Evolutionary conservation across 2,329 filamentous ascomycete species (phyloP), one percentile per base, ranked within the genome.

Genomic region (Claviceps arundinis): DNA sequence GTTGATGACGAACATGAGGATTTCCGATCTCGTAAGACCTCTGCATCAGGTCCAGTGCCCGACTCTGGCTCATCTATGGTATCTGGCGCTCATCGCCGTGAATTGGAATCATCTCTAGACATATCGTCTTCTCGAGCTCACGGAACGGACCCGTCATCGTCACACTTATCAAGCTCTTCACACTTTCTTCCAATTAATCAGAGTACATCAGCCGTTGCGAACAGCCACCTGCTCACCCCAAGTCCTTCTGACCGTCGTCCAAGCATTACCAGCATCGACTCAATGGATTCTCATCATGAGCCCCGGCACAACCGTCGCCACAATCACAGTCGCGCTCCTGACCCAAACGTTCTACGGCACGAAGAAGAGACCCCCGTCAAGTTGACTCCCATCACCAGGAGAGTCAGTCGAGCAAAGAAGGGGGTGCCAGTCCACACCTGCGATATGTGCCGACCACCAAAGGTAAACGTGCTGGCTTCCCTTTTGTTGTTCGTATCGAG

Each of bases 401-500:
- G 76, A 55, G 73, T 78, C 42, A 80, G 77, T 61, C 72, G 76
- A 56, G 77, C 77, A 46, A 78, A 77, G 68, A 80, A 80, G 62
- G 77, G 77, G 13, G 68, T 79, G n/a, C 74, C 74, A 16, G 77
- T 80, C 50, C 77, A 80, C 61, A 70, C 67, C 2, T 80, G 77
- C 56, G 71, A 78, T 5, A 64, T 68, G 51, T 80, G 76, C 57
- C 70, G 66, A 54, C 73, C 74, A 19, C 64, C 71, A 17, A 80
- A 78, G 70, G 75, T 77, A 65, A 40, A 47, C 30, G 53, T 60
- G 44, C 51, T 40, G 41, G 38, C 44, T 42, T 41, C 34, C 38
- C n/a, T 5, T 17, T 47, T 26, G 13, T 19, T 6, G 9, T 22
- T 2, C 14, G 30, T 34, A 17, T 30, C 30, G 5, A 17, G 17